phyloP scores from a whole-genome alignment of 2,329 filamentous ascomycete species.

The Fusarium virguliforme region DNA sequence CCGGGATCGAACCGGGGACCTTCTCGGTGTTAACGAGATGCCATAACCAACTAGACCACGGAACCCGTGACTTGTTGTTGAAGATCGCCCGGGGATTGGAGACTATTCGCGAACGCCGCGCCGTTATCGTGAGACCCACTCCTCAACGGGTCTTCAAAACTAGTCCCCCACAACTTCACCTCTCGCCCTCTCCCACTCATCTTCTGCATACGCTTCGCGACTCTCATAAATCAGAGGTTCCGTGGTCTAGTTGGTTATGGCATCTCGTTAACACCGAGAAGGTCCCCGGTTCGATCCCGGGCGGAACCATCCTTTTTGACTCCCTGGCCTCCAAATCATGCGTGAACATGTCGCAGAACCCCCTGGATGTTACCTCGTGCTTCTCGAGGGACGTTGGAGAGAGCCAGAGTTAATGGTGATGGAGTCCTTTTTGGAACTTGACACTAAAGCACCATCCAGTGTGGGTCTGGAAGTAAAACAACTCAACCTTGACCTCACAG shows the following conservation, averaged over 20 bases:
- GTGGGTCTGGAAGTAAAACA: neutral
- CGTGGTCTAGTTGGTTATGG: constrained; percentile 52
- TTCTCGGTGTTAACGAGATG: constrained; percentile 52
- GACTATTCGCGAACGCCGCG: neutral
- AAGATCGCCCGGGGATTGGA: neutral
- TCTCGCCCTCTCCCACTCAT: neutral
- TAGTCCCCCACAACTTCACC: constrained; percentile 1
- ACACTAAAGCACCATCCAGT: neutral
- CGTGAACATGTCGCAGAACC: neutral
- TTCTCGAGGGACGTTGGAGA: neutral
- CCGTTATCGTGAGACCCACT: neutral
- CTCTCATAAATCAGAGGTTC: constrained; percentile 28
- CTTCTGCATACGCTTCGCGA: neutral
- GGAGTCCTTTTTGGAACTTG: neutral
- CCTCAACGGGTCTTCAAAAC: neutral
- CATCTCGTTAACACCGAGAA: constrained; percentile 52
- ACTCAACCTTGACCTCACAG: neutral
- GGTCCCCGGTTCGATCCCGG: constrained; percentile 52
- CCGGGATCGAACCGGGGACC: constrained; percentile 52
- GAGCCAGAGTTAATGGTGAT: neutral
- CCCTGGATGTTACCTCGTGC: neutral
- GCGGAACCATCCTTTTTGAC: constrained; percentile 44
- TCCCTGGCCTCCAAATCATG: neutral
- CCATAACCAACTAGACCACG: constrained; percentile 52
- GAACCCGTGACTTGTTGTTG: constrained; percentile 30